Evolutionary conservation across 1,139 yeast genomes (phyloP).

Genomic region (Kluyveromyces marxianus): DNA sequence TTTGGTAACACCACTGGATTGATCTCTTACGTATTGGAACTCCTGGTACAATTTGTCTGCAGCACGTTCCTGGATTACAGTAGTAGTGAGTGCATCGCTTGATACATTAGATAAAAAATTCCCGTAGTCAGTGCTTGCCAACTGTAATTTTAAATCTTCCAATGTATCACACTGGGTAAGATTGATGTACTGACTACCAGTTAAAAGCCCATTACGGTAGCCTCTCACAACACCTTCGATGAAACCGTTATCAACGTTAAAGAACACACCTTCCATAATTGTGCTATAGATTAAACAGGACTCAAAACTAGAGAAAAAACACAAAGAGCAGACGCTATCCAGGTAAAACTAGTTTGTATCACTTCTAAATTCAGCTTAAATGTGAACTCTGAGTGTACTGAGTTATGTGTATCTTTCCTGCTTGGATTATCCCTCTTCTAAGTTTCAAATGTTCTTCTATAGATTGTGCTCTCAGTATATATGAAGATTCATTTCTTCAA

Average conservation of each 20-base stretch:
- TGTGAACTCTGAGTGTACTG: too few species aligned
- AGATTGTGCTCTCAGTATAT: too few species aligned
- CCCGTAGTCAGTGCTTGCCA: conserved; percentile 94
- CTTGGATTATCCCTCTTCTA: too few species aligned
- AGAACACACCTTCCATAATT: conserved; percentile 75
- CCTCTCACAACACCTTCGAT: conserved; percentile 95
- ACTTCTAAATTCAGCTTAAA: too few species aligned
- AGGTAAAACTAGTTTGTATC: too few species aligned
- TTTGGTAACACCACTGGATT: conserved; percentile 72
- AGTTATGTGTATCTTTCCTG: too few species aligned
- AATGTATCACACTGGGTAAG: conserved; percentile 92
- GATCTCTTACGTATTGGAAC: conserved; percentile 77
- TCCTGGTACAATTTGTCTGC: conserved; percentile 70
- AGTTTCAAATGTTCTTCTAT: too few species aligned
- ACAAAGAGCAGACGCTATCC: too few species aligned
- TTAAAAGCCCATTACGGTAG: conserved; percentile 75
- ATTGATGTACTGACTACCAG: conserved; percentile 75
- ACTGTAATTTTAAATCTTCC: conserved; percentile 88
- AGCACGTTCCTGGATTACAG: conserved; percentile 73
- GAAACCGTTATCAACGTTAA: conserved; percentile 82
- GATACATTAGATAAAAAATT: conserved; percentile 78
- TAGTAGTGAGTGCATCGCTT: conserved; percentile 66
- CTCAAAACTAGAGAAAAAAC: not conserved
- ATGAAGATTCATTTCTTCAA: too few species aligned
- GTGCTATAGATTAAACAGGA: not conserved